A percentile compares a stretch with the other conserved stretches of the same genome.
phyloP scores from a whole-genome alignment of 2,329 filamentous ascomycete species.

The Colletotrichum lindemuthianum region DNA sequence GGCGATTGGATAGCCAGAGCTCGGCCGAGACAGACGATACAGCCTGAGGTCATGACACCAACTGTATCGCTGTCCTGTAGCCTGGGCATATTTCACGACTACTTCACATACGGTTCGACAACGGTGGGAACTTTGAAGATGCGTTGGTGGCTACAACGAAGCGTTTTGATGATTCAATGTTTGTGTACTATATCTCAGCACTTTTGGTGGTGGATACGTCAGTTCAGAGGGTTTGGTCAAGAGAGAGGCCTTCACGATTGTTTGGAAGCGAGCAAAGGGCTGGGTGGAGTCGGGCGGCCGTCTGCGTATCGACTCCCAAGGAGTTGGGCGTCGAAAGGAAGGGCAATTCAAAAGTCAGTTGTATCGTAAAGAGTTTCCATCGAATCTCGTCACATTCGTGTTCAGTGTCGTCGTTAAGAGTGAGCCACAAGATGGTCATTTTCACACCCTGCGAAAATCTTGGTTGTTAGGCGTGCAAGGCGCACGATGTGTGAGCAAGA shows the following conservation, averaged over 20 bases:
- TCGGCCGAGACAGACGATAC: slow-evolving; percentile 24
- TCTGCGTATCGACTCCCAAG: slow-evolving; percentile 28
- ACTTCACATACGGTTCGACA: slow-evolving; percentile 14
- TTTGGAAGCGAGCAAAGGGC: slow-evolving; percentile 29
- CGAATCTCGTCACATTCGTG: background rate
- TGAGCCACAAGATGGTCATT: background rate
- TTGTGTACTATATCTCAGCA: slow-evolving; percentile 35
- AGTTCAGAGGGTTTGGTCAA: slow-evolving; percentile 15
- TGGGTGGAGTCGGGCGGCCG: slow-evolving; percentile 27
- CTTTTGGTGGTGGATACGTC: slow-evolving; percentile 27
- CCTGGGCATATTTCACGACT: background rate
- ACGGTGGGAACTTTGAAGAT: slow-evolving; percentile 4
- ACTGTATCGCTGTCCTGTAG: background rate
- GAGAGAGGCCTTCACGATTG: slow-evolving; percentile 16
- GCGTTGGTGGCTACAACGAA: slow-evolving; percentile 21
- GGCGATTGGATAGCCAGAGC: slow-evolving; percentile 25
- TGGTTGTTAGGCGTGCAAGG: background rate
- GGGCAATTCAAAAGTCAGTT: slow-evolving; percentile 33
- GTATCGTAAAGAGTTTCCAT: slow-evolving; percentile 3
- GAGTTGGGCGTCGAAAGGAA: slow-evolving; percentile 24
- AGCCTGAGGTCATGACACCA: background rate
- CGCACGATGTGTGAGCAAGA: too few relatives aligned
- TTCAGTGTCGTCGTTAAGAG: too few relatives aligned
- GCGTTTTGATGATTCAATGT: slow-evolving; percentile 31
- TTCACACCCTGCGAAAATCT: background rate